Percentiles rank a stretch among this genome's conserved stretches.
Evolutionary conservation across 306 rosid species (phyloP).

Genomic region (Gastrolobium bilobum): DNA sequence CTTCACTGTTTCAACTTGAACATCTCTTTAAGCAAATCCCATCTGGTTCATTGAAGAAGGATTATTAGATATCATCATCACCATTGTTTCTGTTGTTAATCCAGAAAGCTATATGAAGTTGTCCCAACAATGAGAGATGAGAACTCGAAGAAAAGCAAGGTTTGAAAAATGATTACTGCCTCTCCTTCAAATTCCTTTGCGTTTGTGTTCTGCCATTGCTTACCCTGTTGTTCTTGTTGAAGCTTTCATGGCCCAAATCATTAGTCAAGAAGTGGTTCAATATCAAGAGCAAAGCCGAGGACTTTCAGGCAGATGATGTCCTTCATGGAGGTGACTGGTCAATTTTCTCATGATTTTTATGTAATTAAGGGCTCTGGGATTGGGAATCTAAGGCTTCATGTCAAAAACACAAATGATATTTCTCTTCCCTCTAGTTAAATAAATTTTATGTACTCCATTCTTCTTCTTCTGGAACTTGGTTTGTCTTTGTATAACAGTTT

Average conservation of each 20-base stretch:
- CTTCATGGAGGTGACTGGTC: conserved; percentile 67
- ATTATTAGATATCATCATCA: conserved; percentile 23
- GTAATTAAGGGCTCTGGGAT: conserved; percentile 47
- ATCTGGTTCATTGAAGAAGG: conserved; percentile 30
- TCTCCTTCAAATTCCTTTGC: conserved; percentile 43
- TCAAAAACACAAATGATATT: conserved; percentile 40
- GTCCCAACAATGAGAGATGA: conserved; percentile 96
- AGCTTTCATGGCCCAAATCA: conserved; percentile 98
- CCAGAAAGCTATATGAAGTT: conserved; percentile 75
- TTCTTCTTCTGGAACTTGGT: conserved; percentile 46
- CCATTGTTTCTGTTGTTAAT: conserved; percentile 46
- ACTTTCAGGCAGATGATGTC: conserved; percentile 89
- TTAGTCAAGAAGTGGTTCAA: conserved; percentile 99
- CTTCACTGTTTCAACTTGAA: conserved; percentile 1
- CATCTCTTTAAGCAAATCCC: conserved; percentile 8
- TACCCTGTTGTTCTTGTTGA: conserved; percentile 50
- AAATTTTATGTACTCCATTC: conserved; percentile 28
- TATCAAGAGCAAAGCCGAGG: conserved; percentile 87
- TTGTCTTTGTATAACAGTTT: conserved; percentile 35
- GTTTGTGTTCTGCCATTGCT: conserved; percentile 48
- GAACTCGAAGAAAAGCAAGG: conserved; percentile 97
- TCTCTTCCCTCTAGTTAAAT: conserved; percentile 18
- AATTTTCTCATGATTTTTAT: conserved; percentile 49
- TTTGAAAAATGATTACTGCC: conserved; percentile 55
- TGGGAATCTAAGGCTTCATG: conserved; percentile 43